Evolutionary conservation across 805 yeast genomes (phyloP).

Genomic region (Suhomyces tanzawaensis): DNA sequence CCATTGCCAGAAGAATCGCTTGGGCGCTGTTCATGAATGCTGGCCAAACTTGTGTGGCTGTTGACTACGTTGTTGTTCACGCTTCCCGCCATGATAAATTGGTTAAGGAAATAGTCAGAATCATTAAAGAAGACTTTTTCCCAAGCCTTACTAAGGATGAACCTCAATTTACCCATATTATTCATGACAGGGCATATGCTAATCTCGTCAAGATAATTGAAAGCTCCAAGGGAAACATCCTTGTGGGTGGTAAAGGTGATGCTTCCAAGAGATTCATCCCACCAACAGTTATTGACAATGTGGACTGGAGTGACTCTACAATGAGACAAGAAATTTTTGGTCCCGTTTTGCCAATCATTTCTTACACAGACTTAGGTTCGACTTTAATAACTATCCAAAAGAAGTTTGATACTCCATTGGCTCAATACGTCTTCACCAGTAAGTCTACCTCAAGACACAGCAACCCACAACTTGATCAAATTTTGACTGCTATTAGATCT

Average conservation of each 20-base stretch:
- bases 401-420: slow-evolving; percentile 74
- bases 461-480: slow-evolving; percentile 39
- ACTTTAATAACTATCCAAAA: slow-evolving; percentile 44
- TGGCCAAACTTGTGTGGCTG: slow-evolving; percentile 91
- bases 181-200: slow-evolving; percentile 52
- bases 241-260: slow-evolving; percentile 47
- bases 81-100: slow-evolving; percentile 53
- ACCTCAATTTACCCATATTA: slow-evolving; percentile 53
- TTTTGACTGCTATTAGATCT: slow-evolving; percentile 57
- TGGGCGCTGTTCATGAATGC: slow-evolving; percentile 80
- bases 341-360: slow-evolving; percentile 76
- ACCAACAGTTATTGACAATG: slow-evolving; percentile 72
- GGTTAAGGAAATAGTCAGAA: slow-evolving; percentile 37
- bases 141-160: slow-evolving; percentile 30
- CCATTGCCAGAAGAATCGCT: slow-evolving; percentile 56
- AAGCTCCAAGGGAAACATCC: slow-evolving; percentile 51
- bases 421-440: slow-evolving; percentile 64
- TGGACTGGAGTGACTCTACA: slow-evolving; percentile 60
- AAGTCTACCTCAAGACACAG: slow-evolving; percentile 45
- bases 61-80: slow-evolving; percentile 78
- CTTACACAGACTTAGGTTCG: slow-evolving; percentile 44
- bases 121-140: slow-evolving; percentile 44
- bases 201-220: slow-evolving; percentile 45
- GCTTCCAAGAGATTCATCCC: slow-evolving; percentile 48
- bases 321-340: slow-evolving; percentile 83